phyloP scores from a whole-genome alignment of 106 monocot genomes.

The Dendrobium catenatum region DNA sequence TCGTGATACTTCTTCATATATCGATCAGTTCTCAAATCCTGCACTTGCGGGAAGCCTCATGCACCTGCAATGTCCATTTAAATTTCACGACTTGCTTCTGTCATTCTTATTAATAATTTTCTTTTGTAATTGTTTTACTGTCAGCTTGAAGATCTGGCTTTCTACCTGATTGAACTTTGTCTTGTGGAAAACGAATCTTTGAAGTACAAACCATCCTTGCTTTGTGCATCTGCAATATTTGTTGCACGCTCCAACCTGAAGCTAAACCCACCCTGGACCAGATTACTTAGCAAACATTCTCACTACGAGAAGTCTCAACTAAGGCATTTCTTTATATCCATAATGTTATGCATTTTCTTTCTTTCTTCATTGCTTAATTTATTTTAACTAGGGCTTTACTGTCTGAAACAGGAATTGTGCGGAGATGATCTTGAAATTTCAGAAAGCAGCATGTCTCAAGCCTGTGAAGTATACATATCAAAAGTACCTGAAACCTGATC shows the following conservation, averaged over 20 bases:
- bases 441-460: conserved; percentile 15
- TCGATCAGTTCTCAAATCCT: no score
- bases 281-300: conserved; percentile 30
- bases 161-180: conserved; percentile 49
- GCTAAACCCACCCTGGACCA: conserved; percentile 29
- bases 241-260: conserved; percentile 37
- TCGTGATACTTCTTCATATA: no score
- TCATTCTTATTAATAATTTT: not conserved
- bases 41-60: no score
- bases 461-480: conserved; percentile 16
- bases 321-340: conserved; percentile 19
- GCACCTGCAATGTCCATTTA: no score
- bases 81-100: not conserved
- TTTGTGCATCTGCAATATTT: conserved; percentile 49
- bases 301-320: conserved; percentile 36
- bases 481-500: conserved; percentile 26
- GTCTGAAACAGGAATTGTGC: conserved; percentile 20
- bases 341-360: not conserved
- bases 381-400: not conserved
- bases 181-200: conserved; percentile 40
- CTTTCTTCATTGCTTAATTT: not conserved
- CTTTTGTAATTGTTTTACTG: not conserved
- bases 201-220: conserved; percentile 41
- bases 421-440: conserved; percentile 33
- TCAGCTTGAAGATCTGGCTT: conserved; percentile 45